These are phyloP conservation scores for Spergularia bocconei DNA, from an alignment of 148 eudicot genomes.

Conservation along the genomic window DNA sequence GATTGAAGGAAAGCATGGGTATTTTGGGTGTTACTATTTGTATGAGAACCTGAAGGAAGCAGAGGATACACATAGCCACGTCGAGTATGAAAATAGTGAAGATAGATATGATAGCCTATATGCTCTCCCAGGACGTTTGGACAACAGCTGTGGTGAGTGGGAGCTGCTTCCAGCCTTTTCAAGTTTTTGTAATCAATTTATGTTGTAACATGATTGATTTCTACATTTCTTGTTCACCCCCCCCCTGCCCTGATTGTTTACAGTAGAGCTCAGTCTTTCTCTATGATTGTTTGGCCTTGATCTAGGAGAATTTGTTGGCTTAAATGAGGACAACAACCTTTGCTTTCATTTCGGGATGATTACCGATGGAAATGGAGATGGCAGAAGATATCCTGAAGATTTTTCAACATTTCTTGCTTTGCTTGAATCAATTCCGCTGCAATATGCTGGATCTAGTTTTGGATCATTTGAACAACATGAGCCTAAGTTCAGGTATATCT, in stretches of 20 bases:
- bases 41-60: constrained; percentile 74
- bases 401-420: constrained; percentile 77
- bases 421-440: constrained; percentile 85
- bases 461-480: constrained; percentile 52
- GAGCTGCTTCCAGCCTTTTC: constrained; percentile 14
- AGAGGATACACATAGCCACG: constrained; percentile 50
- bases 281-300: constrained; percentile 17
- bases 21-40: constrained; percentile 68
- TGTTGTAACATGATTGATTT: not conserved
- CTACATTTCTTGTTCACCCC: not conserved
- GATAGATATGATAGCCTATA: constrained; percentile 36
- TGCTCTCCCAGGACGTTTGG: constrained; percentile 61
- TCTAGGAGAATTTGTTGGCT: constrained; percentile 52
- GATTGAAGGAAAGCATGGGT: constrained; percentile 71
- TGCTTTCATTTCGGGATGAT: constrained; percentile 60
- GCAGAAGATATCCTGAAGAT: constrained; percentile 64
- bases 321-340: constrained; percentile 51
- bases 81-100: constrained; percentile 42
- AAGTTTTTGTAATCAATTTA: constrained; percentile 11
- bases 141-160: constrained; percentile 53
- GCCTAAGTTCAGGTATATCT: constrained; percentile 62
- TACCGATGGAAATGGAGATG: constrained; percentile 54
- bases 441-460: constrained; percentile 45
- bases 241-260: not conserved
- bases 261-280: not conserved